phyloP scores from a whole-genome alignment of 2,329 filamentous ascomycete species.

The Diaporthe vexans region DNA sequence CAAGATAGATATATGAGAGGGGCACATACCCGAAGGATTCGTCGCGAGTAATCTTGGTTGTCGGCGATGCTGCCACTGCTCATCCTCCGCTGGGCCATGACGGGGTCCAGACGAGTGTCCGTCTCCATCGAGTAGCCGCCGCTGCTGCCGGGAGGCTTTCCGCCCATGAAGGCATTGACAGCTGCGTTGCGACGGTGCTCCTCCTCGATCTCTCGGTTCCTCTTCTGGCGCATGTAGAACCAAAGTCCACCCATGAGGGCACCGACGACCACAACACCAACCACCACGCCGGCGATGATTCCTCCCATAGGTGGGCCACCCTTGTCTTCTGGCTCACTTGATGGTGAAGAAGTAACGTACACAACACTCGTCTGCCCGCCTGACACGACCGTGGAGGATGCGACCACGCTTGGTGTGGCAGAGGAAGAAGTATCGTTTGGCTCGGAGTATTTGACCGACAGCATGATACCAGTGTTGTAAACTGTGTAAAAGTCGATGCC shows the following conservation, averaged over 20 bases:
- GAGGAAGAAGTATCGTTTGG: slow-evolving; percentile 50
- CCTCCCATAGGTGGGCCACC: slow-evolving; percentile 78
- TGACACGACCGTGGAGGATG: slow-evolving; percentile 38
- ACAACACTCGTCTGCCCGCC: slow-evolving; percentile 44
- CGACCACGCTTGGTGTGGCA: slow-evolving; percentile 39
- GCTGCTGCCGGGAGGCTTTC: slow-evolving; percentile 73
- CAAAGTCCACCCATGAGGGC: slow-evolving; percentile 77
- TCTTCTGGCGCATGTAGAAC: slow-evolving; percentile 81
- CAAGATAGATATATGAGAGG: background rate
- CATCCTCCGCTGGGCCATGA: slow-evolving; percentile 85
- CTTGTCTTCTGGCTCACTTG: slow-evolving; percentile 45
- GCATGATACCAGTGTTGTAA: slow-evolving; percentile 64
- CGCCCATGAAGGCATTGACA: slow-evolving; percentile 81
- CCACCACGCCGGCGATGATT: slow-evolving; percentile 89
- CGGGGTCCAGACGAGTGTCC: slow-evolving; percentile 88
- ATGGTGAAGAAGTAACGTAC: slow-evolving; percentile 47
- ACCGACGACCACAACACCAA: slow-evolving; percentile 80
- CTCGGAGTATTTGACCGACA: slow-evolving; percentile 54
- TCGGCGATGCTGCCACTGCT: slow-evolving; percentile 98
- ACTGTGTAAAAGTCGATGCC: slow-evolving; percentile 64
- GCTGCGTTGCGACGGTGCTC: slow-evolving; percentile 87
- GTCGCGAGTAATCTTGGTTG: slow-evolving; percentile 95
- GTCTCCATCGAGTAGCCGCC: slow-evolving; percentile 76
- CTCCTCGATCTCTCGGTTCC: slow-evolving; percentile 83
- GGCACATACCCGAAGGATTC: slow-evolving; percentile 87